Evolutionary conservation across 345 rosid species (phyloP).

Genomic region (Linum usitatissimum): DNA sequence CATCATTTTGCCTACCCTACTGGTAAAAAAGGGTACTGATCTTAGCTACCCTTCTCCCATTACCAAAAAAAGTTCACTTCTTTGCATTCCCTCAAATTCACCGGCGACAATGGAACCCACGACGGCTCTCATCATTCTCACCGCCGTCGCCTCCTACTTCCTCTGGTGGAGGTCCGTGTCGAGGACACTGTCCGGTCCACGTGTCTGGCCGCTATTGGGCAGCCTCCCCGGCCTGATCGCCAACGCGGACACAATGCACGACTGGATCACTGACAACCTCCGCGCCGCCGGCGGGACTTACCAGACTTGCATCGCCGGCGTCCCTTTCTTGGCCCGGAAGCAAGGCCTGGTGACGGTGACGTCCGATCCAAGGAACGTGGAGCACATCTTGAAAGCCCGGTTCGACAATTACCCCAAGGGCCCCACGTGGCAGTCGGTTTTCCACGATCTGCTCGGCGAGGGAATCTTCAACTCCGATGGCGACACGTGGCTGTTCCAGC

Average conservation of each 20-base stretch:
- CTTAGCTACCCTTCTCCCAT: too few relatives aligned
- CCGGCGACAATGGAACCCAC: not conserved
- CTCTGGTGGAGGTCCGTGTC: slow-evolving; percentile 66
- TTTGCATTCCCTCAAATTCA: too few relatives aligned
- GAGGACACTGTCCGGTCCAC: slow-evolving; percentile 58
- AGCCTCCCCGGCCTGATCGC: slow-evolving; percentile 53
- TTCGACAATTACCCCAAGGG: slow-evolving; percentile 94
- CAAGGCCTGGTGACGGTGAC: slow-evolving; percentile 86
- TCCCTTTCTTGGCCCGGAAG: slow-evolving; percentile 58
- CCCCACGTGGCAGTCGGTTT: slow-evolving; percentile 62
- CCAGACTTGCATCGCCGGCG: slow-evolving; percentile 61
- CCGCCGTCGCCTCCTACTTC: slow-evolving; percentile 38
- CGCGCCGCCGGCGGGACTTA: slow-evolving; percentile 61
- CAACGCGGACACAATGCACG: slow-evolving; percentile 54
- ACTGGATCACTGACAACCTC: slow-evolving; percentile 75
- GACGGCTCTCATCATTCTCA: not conserved
- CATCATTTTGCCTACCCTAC: too few relatives aligned
- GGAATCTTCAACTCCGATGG: slow-evolving; percentile 92
- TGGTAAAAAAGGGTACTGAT: too few relatives aligned
- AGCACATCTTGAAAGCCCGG: slow-evolving; percentile 63
- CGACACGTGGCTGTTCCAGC: slow-evolving; percentile 83
- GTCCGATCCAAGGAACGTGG: slow-evolving; percentile 79
- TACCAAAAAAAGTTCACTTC: too few relatives aligned
- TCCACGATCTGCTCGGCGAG: slow-evolving; percentile 76
- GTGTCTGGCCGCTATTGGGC: slow-evolving; percentile 58